These are phyloP conservation scores for Penicillium sp. DNA, from an alignment of 2,329 filamentous ascomycete species.

Conservation along the genomic window DNA sequence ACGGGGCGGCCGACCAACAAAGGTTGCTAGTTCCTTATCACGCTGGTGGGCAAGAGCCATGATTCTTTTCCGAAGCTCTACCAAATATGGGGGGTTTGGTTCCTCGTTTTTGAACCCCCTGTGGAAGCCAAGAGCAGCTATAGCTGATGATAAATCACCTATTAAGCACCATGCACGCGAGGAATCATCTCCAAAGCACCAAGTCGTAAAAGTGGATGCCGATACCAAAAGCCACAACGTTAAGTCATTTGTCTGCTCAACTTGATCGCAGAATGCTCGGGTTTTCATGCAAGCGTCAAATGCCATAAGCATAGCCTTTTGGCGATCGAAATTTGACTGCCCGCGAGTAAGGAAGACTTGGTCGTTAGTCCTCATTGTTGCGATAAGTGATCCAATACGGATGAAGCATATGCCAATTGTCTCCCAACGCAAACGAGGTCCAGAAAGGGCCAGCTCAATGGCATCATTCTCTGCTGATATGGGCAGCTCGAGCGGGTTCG, in stretches of 20 bases:
- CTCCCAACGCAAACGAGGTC: neutral
- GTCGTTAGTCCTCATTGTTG: neutral
- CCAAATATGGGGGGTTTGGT: neutral
- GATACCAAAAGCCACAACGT: neutral
- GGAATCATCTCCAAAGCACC: neutral
- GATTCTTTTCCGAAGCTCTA: neutral
- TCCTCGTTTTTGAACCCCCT: neutral
- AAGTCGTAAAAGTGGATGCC: neutral
- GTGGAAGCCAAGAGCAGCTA: neutral
- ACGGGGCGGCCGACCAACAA: neutral
- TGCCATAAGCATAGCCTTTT: neutral
- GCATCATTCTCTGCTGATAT: neutral
- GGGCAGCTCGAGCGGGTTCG: neutral
- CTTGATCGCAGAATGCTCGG: neutral
- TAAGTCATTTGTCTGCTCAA: neutral
- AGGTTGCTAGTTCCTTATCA: neutral
- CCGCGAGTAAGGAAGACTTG: neutral
- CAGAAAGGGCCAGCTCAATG: neutral
- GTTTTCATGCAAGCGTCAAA: neutral
- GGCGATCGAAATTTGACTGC: neutral
- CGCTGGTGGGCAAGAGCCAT: neutral
- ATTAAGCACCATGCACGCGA: neutral
- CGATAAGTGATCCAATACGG: neutral
- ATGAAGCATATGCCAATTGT: neutral
- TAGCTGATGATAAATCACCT: neutral